Base-by-base conservation (phyloP, 1,139 yeast genomes). In the Pichia sp. region DNA sequence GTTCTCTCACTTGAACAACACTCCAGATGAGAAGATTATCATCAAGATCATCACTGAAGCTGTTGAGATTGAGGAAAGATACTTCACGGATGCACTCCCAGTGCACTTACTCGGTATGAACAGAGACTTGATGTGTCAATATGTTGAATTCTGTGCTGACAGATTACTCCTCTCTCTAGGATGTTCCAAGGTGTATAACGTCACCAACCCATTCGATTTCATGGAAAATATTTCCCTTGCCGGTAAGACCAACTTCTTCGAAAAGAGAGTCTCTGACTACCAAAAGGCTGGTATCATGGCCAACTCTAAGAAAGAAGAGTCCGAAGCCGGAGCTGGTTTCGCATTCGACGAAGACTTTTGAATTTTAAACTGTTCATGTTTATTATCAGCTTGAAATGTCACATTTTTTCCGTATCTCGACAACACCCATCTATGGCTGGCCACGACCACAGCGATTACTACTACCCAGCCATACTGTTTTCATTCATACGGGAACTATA, bases 221-320 rank as follows among this genome's bases (percentile, higher is more conserved):
- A 91, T 91, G 98, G 99, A 91, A 68, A 87, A 87, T 69, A 87
- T 87, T 55, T 87, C 97, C 18, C 75, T 91, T 53, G 93, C 96
- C 41, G 98, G 98, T 64, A 91, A 91, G 75, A 88, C 98, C 52
- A 91, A 91, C 71, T 91, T 93, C 76, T 91, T 91, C 59, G 99
- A 91, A 73, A 91, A 91, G 77, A 83, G 97, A 66, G 98, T 91
- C 45, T 83, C 95, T 43, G 99, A 93, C 64, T 93, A 93, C 69
- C 96, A 91, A 69, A 91, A 91, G 71, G 97, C 97, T 39, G 97
- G 97, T 68, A 98, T 91, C 55, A 91, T 91, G 94, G 87, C 82
- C 39, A 59, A 59, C 49, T 69, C 62, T 42, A 53, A 63, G 33
- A 62, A 57, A 30, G 63, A 56, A 29, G 71, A 69, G 48, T 30